Evolutionary conservation across 371 early-diverging fungal species (phyloP), one percentile per base, ranked within the genome.

Genomic region (Capillidium rhysosporum): DNA sequence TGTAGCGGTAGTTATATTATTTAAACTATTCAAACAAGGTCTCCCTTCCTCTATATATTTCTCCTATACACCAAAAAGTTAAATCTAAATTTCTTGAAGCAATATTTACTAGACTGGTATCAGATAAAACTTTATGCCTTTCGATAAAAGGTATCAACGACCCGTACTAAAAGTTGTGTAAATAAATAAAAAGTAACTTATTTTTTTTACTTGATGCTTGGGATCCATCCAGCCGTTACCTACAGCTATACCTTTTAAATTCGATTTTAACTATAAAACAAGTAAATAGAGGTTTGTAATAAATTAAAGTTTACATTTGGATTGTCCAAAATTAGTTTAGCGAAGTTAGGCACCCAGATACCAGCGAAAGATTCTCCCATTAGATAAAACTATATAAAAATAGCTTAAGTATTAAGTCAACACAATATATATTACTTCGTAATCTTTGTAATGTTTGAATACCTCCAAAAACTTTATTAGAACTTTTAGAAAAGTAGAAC

Each of bases 211-310:
- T 72, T 84, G 86, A 43, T 73, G 71, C 14, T 65, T 24, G 0
- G 88, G 80, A 40, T 87, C 86, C 4, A 88, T 82, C 91, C 91
- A 91, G 18, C 89, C 89, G 60, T 88, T 91, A 9, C 88, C 88
- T 55, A 91, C 82, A 12, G 73, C 69, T 1, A 85, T 26, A 1
- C 89, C 87, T 53, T 72, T 61, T 4, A 88, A 52, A 48, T 77
- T 70, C 44, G 75, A 70, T 60, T 70, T n/a, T 46, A 26, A 9
- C 57, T 31, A 7, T 25, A 14, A 40, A 28, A 29, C 20, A 29
- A 29, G 43, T 14, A 43, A 54, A 2, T 57, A 34, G 8, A 39
- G 18, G 4, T 49, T 38, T 44, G 30, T 16, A 40, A 40, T 9
- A 5, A 43, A 39, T 18, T n/a, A 46, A 31, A 43, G 29, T 63